A percentile compares a stretch with the other conserved stretches of the same genome.
phyloP scores from a whole-genome alignment of 352 stramenopile genomes.

The Halophytophthora batemanensis region DNA sequence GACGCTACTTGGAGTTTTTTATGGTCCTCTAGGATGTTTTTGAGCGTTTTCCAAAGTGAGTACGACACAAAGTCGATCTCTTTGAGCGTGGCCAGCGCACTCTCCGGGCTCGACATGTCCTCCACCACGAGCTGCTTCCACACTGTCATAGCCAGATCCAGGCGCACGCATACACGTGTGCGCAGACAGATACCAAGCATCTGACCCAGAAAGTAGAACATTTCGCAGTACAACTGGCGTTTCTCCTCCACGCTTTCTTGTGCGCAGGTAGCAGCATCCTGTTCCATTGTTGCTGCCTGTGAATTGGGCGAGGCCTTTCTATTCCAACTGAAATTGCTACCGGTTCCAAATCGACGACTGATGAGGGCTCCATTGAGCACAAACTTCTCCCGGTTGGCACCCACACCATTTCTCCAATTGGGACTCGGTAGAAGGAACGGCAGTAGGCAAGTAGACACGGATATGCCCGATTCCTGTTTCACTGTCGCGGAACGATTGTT shows the following conservation, averaged over 20 bases:
- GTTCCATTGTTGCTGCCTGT: background rate
- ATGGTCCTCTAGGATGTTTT: conserved; percentile 25
- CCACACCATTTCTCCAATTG: conserved; percentile 83
- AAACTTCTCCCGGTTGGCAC: conserved; percentile 80
- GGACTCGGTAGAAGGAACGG: conserved; percentile 86
- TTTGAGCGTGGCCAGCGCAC: conserved; percentile 43
- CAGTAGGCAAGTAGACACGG: conserved; percentile 51
- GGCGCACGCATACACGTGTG: conserved; percentile 69
- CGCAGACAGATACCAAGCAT: conserved; percentile 87
- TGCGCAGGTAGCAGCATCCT: background rate
- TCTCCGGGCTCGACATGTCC: conserved; percentile 27
- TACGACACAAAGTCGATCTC: conserved; percentile 65
- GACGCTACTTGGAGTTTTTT: background rate
- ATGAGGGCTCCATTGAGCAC: conserved; percentile 63
- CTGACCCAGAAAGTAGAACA: conserved; percentile 89
- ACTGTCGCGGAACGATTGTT: conserved; percentile 12
- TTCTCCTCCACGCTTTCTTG: conserved; percentile 45
- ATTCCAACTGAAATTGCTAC: background rate
- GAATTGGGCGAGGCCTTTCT: background rate
- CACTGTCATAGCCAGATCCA: conserved; percentile 65
- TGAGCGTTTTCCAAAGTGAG: conserved; percentile 50
- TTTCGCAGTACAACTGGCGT: conserved; percentile 67
- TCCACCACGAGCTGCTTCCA: conserved; percentile 75
- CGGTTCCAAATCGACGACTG: background rate
- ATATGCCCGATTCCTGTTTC: conserved; percentile 15